Base-by-base conservation (phyloP, 805 yeast species). In the Vanderwaltozyma yarrowii region DNA sequence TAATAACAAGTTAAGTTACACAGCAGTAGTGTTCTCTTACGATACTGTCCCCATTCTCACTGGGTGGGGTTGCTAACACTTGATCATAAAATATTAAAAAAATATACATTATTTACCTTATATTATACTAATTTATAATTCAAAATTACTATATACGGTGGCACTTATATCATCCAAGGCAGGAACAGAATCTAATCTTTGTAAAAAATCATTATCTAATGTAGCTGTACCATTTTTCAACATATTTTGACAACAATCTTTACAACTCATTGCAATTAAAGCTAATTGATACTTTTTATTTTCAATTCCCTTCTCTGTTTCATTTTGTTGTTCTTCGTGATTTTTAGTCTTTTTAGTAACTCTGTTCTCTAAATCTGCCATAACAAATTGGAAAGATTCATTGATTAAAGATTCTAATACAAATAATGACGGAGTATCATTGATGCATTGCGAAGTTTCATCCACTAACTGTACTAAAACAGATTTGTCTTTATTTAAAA, bases 111-210 rank as follows among this genome's bases (percentile, higher is more conserved):
- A 7, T 21, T 21, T 21, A 7, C 9, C 9, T 7, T 21, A 21
- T 21, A 21, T 21, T 21, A 7, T 21, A 21, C 23, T 7, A 7
- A 6, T n/a, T 32, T 40, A 47, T 14, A 52, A 42, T 19, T 54
- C 52, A 48, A 82, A 84, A 52, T 86, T 86, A 15, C 95, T 80
- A 58, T 88, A 88, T 8, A 88, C 88, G 47, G 86, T 71, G 4
- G 96, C 96, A 61, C 95, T 80, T 47, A 88, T 70, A 43, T 86
- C 95, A 46, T 84, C 94, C 40, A 88, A 69, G 45, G 78, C 86
- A 4, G 45, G 42, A 3, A 54, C 43, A 9, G 52, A 32, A 33
- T 57, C 56, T 12, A 57, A 38, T 15, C 50, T 41, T 32, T 49
- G 41, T 23, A 56, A 30, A 29, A 39, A 49, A 26, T 45, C 43